Conservation (phyloP, 2,329 filamentous ascomycete genomes). For the Dothistroma pini region DNA sequence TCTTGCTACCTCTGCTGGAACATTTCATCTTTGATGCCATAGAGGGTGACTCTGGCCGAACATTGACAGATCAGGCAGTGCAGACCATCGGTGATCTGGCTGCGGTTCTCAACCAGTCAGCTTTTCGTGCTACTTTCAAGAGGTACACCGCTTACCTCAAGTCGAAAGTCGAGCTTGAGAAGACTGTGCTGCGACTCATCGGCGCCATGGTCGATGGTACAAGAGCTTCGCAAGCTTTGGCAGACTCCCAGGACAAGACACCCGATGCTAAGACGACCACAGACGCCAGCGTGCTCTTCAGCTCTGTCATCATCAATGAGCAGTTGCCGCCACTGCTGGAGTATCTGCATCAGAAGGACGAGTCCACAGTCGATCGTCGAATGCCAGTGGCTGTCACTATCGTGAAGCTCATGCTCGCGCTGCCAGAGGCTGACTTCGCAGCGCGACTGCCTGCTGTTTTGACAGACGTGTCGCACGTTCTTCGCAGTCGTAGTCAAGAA, state of each 20-base stretch:
- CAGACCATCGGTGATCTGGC: conserved; percentile 72
- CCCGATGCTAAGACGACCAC: conserved; percentile 33
- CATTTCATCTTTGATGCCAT: conserved; percentile 86
- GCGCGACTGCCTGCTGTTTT: conserved; percentile 76
- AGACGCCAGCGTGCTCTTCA: conserved; percentile 17
- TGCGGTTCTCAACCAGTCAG: conserved; percentile 78
- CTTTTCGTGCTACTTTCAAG: conserved; percentile 79
- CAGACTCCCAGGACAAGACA: conserved; percentile 39
- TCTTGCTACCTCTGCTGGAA: conserved; percentile 87
- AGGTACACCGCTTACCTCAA: conserved; percentile 79
- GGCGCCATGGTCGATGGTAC: conserved; percentile 72
- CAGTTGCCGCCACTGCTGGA: conserved; percentile 76
- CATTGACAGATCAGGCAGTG: conserved; percentile 82
- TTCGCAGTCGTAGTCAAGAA: conserved; percentile 84
- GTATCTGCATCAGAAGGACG: conserved; percentile 91
- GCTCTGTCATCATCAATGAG: conserved; percentile 55
- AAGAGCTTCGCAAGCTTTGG: neutral
- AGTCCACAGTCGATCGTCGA: conserved; percentile 87
- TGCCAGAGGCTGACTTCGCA: conserved; percentile 70
- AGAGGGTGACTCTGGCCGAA: conserved; percentile 73
- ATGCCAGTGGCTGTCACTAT: conserved; percentile 86
- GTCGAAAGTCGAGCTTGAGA: conserved; percentile 77
- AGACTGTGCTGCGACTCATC: conserved; percentile 77
- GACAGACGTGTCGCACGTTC: conserved; percentile 87
- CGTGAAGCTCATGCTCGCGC: conserved; percentile 77